phyloP scores from a whole-genome alignment of 176 grass and related monocot species.

The Leersia perrieri region DNA sequence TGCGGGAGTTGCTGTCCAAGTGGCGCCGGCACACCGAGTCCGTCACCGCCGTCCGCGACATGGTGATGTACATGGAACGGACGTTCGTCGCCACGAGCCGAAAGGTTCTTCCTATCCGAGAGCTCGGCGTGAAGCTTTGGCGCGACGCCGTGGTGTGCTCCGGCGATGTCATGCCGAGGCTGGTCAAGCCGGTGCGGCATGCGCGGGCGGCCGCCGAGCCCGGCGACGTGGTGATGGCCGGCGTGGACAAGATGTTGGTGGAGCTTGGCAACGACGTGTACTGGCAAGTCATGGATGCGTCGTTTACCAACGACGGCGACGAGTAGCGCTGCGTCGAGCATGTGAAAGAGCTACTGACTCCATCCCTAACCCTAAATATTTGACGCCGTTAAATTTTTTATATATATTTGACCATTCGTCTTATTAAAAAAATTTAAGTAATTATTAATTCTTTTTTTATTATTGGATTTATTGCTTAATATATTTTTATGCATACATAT shows the following conservation, averaged over 20 bases:
- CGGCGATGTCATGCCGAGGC: background rate
- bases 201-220: background rate
- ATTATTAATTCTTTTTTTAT: too few species aligned
- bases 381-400: too few species aligned
- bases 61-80: slow-evolving; percentile 23
- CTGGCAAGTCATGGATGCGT: background rate
- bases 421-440: too few species aligned
- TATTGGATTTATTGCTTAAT: too few species aligned
- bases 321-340: too few species aligned
- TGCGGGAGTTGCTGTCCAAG: slow-evolving; percentile 27
- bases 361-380: too few species aligned
- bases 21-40: slow-evolving; percentile 22
- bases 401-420: too few species aligned
- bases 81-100: background rate
- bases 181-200: background rate
- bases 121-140: slow-evolving; percentile 23
- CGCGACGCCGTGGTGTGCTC: background rate
- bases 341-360: too few species aligned
- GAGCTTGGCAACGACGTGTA: slow-evolving; percentile 1
- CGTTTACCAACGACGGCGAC: too few species aligned
- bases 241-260: background rate
- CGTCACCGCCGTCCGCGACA: background rate
- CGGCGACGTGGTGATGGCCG: background rate
- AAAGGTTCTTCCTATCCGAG: slow-evolving; percentile 1
- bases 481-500: too few species aligned